Evolutionary conservation across 495 filamentous ascomycete genomes (phyloP).

Genomic region (Apiosordaria backusii): DNA sequence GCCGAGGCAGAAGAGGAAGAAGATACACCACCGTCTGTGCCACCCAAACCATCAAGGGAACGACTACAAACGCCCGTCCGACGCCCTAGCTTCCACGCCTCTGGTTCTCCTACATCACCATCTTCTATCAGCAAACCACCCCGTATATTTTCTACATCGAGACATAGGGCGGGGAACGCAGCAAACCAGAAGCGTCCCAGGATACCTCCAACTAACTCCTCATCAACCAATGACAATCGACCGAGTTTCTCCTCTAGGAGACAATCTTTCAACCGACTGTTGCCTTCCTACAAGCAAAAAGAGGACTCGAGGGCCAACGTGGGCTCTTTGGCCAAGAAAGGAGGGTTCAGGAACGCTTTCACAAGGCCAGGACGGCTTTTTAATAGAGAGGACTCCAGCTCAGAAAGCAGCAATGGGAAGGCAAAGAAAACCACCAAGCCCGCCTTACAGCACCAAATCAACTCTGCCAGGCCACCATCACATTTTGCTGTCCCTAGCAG

Average conservation of each 20-base stretch:
- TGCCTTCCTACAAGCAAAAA: constrained; percentile 22
- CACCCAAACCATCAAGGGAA: constrained; percentile 19
- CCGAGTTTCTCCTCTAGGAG: constrained; percentile 20
- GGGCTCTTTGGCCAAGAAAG: constrained; percentile 29
- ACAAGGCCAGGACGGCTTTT: constrained; percentile 29
- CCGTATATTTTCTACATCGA: constrained; percentile 17
- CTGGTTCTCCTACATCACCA: constrained; percentile 17
- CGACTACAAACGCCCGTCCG: neutral
- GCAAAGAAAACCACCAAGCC: constrained; percentile 12
- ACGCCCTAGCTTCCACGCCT: constrained; percentile 18
- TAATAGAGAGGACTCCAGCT: constrained; percentile 30
- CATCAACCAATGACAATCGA: constrained; percentile 16
- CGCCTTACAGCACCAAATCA: constrained; percentile 2
- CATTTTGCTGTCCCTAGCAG: constrained; percentile 21
- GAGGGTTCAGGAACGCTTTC: constrained; percentile 32
- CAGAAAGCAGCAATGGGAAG: constrained; percentile 25
- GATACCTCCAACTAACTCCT: constrained; percentile 28
- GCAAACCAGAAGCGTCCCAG: constrained; percentile 47
- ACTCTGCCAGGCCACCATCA: constrained; percentile 7
- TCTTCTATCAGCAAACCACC: constrained; percentile 7
- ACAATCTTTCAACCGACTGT: constrained; percentile 25
- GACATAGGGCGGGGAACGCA: constrained; percentile 25
- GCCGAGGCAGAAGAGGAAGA: constrained; percentile 15
- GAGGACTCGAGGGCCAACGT: constrained; percentile 17
- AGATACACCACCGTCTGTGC: constrained; percentile 24